These are phyloP conservation scores for Komagataella ulmi DNA, from an alignment of 805 yeast genomes.

Conservation along the genomic window DNA sequence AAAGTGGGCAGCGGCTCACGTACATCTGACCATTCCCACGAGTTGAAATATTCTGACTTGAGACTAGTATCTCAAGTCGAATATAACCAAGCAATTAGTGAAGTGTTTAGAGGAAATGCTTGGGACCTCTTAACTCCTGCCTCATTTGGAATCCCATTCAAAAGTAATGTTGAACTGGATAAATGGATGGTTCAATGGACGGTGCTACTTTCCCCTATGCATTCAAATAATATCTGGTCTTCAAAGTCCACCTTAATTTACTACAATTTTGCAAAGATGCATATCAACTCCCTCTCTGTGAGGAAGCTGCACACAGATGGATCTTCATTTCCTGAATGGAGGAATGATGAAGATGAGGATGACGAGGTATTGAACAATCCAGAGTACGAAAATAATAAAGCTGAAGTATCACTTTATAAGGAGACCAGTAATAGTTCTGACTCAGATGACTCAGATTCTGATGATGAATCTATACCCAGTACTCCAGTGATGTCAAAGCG, in stretches of 20 bases:
- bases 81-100: constrained; percentile 49
- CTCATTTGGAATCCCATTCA: constrained; percentile 55
- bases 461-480: constrained; percentile 3
- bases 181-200: constrained; percentile 80
- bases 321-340: constrained; percentile 9
- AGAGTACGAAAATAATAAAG: constrained; percentile 6
- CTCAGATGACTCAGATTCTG: constrained; percentile 4
- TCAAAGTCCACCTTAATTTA: constrained; percentile 57
- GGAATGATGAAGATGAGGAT: constrained; percentile 13
- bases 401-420: constrained; percentile 5
- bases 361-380: constrained; percentile 14
- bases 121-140: constrained; percentile 51
- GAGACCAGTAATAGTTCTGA: constrained; percentile 9
- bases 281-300: constrained; percentile 41
- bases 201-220: constrained; percentile 46
- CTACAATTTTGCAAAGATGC: constrained; percentile 67
- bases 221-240: constrained; percentile 38
- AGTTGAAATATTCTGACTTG: constrained; percentile 26
- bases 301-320: constrained; percentile 25
- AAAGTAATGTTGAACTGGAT: constrained; percentile 51
- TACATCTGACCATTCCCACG: background rate
- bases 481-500: background rate
- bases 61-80: constrained; percentile 56
- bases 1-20: background rate
- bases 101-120: constrained; percentile 42